Percentiles rank a stretch among this genome's conserved stretches.
Evolutionary conservation across 768 basidiomycete genomes (phyloP).

Genomic region (Lactarius psammicola): DNA sequence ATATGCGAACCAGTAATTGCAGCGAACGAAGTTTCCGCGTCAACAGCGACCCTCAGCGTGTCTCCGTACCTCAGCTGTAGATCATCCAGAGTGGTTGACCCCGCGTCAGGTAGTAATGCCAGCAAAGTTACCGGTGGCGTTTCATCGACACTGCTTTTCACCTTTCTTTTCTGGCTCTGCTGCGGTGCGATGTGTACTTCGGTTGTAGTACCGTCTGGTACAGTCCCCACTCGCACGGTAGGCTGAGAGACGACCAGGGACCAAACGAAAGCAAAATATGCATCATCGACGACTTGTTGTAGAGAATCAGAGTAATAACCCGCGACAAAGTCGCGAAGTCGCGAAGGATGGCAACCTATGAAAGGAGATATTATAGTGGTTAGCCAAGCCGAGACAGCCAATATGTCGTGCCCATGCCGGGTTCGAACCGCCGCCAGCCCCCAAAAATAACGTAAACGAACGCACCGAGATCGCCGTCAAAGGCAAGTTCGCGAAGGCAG

Average conservation of each 20-base stretch:
- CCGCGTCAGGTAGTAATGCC: constrained; percentile 54
- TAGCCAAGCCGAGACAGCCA: constrained; percentile 14
- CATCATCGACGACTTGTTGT: constrained; percentile 65
- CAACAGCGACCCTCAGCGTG: constrained; percentile 67
- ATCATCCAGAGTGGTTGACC: constrained; percentile 52
- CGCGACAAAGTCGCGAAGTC: constrained; percentile 65
- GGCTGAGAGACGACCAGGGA: constrained; percentile 72
- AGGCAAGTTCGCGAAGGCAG: constrained; percentile 81
- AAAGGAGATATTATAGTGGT: constrained; percentile 11
- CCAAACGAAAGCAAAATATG: constrained; percentile 81
- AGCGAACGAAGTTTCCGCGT: constrained; percentile 69
- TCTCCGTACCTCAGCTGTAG: constrained; percentile 59
- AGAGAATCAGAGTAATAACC: constrained; percentile 54
- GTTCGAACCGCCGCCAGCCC: constrained; percentile 28
- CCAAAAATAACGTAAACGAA: constrained; percentile 30
- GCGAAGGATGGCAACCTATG: constrained; percentile 71
- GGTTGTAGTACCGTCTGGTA: constrained; percentile 57
- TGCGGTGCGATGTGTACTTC: constrained; percentile 82
- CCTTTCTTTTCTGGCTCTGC: constrained; percentile 51
- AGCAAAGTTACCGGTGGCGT: constrained; percentile 43
- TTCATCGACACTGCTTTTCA: constrained; percentile 50
- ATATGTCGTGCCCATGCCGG: constrained; percentile 4
- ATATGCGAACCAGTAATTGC: constrained; percentile 86
- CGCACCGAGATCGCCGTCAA: constrained; percentile 89
- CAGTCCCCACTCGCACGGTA: constrained; percentile 69